Evolutionary conservation across 495 filamentous ascomycete genomes (phyloP).

Genomic region (Neurospora sp.): DNA sequence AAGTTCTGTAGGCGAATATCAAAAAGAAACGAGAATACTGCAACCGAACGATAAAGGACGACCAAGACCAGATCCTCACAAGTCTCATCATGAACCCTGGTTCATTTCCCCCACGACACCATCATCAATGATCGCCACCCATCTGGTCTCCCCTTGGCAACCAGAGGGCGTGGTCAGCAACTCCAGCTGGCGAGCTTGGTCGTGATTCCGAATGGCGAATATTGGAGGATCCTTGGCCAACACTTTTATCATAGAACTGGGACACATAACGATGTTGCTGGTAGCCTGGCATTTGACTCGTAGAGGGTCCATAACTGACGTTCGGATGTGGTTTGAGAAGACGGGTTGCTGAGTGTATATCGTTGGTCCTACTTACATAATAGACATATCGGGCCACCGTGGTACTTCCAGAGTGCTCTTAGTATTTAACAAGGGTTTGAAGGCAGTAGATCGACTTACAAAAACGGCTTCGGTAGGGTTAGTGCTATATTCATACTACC

Average conservation of each 20-base stretch:
- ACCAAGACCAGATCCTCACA: too few species aligned
- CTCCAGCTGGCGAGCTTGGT: neutral
- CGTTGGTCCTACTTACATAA: neutral
- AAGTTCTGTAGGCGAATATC: too few species aligned
- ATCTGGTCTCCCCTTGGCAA: too few species aligned
- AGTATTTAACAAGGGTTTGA: neutral
- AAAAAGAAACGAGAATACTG: too few species aligned
- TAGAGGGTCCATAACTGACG: neutral
- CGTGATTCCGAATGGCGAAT: neutral
- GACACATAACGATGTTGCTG: neutral
- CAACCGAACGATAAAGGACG: too few species aligned
- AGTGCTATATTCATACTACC: neutral
- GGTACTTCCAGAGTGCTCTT: neutral
- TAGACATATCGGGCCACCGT: neutral
- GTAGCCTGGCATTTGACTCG: neutral
- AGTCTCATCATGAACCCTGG: too few species aligned
- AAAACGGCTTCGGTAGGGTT: neutral
- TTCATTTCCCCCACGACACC: too few species aligned
- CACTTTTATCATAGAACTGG: neutral
- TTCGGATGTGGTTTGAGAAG: neutral
- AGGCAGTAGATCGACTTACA: neutral
- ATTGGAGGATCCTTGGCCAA: neutral
- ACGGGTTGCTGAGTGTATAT: neutral
- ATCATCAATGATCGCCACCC: too few species aligned
- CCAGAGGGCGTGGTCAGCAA: too few species aligned